A percentile compares a stretch with the other conserved stretches of the same genome.
Evolutionary conservation across 1,284 basidiomycete genomes (phyloP).

Genomic region (Cronartium quercuum): DNA sequence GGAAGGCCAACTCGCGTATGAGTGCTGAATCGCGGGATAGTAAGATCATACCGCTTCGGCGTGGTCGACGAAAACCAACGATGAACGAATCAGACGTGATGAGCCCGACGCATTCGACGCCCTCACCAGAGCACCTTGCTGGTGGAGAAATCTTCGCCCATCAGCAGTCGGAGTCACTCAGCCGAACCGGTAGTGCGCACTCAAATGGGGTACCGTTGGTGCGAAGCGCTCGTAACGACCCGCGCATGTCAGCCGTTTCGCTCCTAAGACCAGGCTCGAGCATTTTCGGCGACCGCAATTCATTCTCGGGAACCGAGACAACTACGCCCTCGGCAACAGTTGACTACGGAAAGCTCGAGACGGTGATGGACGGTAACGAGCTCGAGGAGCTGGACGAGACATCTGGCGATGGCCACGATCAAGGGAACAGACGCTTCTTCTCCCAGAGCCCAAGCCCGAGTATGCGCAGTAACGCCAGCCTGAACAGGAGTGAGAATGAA

Average conservation of each 20-base stretch:
- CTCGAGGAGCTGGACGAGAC: constrained; percentile 43
- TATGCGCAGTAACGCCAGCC: not conserved
- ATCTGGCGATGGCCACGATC: not conserved
- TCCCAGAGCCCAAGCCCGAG: not conserved
- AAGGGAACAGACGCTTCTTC: not conserved
- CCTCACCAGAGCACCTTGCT: not conserved
- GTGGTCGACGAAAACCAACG: constrained; percentile 17
- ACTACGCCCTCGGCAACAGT: not conserved
- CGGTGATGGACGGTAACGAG: constrained; percentile 33
- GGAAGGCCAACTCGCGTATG: constrained; percentile 16
- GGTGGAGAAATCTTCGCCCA: not conserved
- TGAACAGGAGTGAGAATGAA: not conserved
- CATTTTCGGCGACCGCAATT: constrained; percentile 17
- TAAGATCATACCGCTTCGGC: constrained; percentile 17
- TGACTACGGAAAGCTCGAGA: not conserved
- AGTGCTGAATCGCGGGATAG: constrained; percentile 31
- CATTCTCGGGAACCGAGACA: not conserved
- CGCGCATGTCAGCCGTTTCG: constrained; percentile 11
- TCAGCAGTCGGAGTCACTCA: not conserved
- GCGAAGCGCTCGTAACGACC: not conserved
- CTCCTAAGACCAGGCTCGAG: constrained; percentile 32
- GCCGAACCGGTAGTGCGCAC: not conserved
- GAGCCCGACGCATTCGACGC: not conserved
- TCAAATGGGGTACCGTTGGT: not conserved
- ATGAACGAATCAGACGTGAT: not conserved